Evolutionary conservation across 441 rosid genomes (phyloP), one percentile per base, ranked within the genome.

Genomic region (Corymbia citriodora): DNA sequence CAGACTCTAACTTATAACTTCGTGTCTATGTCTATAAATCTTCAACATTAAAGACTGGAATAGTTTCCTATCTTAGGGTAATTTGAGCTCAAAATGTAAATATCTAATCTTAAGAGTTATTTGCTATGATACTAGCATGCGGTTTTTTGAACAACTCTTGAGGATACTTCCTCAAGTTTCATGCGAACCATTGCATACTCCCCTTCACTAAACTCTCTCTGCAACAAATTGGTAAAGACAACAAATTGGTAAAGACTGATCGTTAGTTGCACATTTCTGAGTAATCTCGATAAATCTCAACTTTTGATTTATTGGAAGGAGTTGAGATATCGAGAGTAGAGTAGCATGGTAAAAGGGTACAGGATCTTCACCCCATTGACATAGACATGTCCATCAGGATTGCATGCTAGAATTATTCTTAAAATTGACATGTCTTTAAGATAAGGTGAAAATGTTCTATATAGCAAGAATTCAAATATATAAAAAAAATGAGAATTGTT

Each of bases 71-170:
- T 68, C 0, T 31, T 68, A 31, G 36, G 23, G 79, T 31, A 16
- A 14, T 68, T 31, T 68, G 45, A 68, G 79, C 79, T 31, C 23
- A 68, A 8, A 31, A 68, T 40, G 9, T 68, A 31, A 68, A 1
- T 31, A 68, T 40, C 79, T 23, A 68, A 31, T 31, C 79, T 31
- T 68, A 68, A 31, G 45, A 68, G 36, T 68, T 23, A 31, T 68
- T 68, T 31, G 45, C 45, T 68, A 8, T 68, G 36, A 23, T 68
- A 40, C 45, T 4, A 4, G 79, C 79, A 68, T 31, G 79, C 7
- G 6, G 0, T 40, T 68, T 68, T 31, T 68, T 31, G 17, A 68
- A 68, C 45, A 31, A 31, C 40, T 68, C 23, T 0, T 0, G 2
- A 31, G 40, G 40, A 68, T 68, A 31, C 23, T 68, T 68, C 31